These are phyloP conservation scores for Aspergillus pseudotamarii DNA, from an alignment of 2,329 filamentous ascomycete species.

Conservation along the genomic window DNA sequence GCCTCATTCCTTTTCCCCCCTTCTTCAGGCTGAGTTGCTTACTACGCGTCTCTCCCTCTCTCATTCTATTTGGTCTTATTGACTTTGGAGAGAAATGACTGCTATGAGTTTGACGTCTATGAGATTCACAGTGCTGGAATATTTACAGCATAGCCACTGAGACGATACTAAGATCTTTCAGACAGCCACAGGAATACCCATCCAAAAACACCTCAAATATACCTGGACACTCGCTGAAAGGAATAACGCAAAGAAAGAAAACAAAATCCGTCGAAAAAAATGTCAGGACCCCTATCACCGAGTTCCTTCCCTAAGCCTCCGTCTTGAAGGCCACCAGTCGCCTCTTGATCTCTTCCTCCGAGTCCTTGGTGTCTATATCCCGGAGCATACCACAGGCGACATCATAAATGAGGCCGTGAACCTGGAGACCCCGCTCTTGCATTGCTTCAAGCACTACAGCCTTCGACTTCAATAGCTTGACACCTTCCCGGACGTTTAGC, in stretches of 20 bases:
- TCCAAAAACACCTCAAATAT: not conserved
- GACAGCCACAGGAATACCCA: not conserved
- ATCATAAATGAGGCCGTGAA: conserved; percentile 80
- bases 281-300: not conserved
- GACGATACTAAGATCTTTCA: not conserved
- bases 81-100: not conserved
- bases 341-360: conserved; percentile 41
- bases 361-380: conserved; percentile 52
- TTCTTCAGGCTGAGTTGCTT: not conserved
- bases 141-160: not conserved
- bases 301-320: conserved; percentile 16
- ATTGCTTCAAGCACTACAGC: conserved; percentile 71
- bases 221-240: conserved; percentile 4
- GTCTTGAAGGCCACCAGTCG: conserved; percentile 46
- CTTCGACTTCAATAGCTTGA: conserved; percentile 70
- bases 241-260: not conserved
- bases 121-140: not conserved
- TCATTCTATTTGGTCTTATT: not conserved
- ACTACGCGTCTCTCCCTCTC: not conserved
- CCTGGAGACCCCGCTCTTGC: conserved; percentile 67
- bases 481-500: conserved; percentile 72
- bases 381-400: conserved; percentile 58
- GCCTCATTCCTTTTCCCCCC: not conserved
- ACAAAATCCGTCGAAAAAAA: not conserved
- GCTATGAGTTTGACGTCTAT: not conserved